Percentiles rank a stretch among this genome's conserved stretches.
These are phyloP conservation scores for Talaromyces ruber DNA, from an alignment of 495 filamentous ascomycete species.

Conservation along the genomic window DNA sequence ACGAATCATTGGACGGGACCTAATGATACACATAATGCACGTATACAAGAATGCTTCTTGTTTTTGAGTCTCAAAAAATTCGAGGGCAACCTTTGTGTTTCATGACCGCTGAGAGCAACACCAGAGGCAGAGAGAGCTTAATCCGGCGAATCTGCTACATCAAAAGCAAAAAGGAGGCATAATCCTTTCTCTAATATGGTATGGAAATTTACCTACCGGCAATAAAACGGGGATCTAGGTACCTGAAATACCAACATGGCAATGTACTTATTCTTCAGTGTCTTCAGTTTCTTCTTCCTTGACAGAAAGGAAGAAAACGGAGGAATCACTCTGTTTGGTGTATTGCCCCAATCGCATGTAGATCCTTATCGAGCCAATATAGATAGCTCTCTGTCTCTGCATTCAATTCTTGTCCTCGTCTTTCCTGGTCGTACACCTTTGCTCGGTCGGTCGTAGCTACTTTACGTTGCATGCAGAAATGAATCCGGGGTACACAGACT, in stretches of 20 bases:
- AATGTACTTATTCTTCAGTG: not conserved
- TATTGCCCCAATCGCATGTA: not conserved
- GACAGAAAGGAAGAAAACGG: not conserved
- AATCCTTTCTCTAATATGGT: not conserved
- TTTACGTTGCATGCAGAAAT: not conserved
- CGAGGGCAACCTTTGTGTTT: not conserved
- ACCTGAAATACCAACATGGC: not conserved
- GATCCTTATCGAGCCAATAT: not conserved
- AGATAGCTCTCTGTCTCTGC: not conserved
- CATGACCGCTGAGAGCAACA: not conserved
- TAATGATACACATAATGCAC: not conserved
- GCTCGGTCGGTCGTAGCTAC: not conserved
- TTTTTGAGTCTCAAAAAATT: not conserved
- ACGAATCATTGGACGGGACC: not conserved
- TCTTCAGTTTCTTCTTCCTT: not conserved
- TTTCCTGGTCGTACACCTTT: not conserved
- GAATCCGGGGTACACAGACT: slow-evolving; percentile 1
- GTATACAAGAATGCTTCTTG: not conserved
- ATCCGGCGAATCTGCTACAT: not conserved
- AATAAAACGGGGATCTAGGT: not conserved
- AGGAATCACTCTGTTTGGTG: not conserved
- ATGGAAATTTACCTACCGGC: not conserved
- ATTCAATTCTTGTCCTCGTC: not conserved
- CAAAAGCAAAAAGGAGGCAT: not conserved
- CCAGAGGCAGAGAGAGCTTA: not conserved